Evolutionary conservation across 257 asterid genomes (phyloP), one percentile per base, ranked within the genome.

Genomic region (Jacaranda mimosifolia): DNA sequence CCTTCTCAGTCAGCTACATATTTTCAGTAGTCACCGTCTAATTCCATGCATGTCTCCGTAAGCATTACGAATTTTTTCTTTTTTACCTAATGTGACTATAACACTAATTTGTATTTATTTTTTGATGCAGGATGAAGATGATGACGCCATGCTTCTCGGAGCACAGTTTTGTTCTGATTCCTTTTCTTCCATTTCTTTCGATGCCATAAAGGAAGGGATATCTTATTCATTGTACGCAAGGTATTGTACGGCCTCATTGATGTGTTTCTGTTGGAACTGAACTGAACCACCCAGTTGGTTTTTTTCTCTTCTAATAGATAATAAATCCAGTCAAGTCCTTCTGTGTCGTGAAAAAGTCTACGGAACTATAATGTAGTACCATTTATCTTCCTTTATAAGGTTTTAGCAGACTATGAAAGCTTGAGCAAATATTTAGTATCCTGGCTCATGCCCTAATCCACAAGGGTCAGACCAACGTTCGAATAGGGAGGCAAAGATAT

Each of bases 121-220:
- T 49, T 55, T 65, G 40, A 35, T 79, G 76, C 85, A 96, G 98
- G 99, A 93, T 81, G 94, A 86, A 79, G 97, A 96, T 79, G 89
- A 96, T 72, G 99, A 96, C 43, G 93, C 97, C 60, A 91, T 96
- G 94, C 85, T 96, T 63, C 81, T 96, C 62, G 96, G 89, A 79
- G 99, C 98, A 72, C 97, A 90, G 77, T 93, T 96, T 84, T 96
- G 97, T 88, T 89, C 90, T 9, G 98, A 96, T 90, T 87, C 92
- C 36, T 93, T 96, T 79, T 86, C 96, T 78, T 86, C 97, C 36
- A 84, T 96, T 73, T 87, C 94, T 75, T 87, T 81, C 19, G 89
- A 86, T 60, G 86, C 85, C 59, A 86, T 81, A 68, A 72, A 80
- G 9, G 75, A 83, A 62, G 97, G 93, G 63, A 68, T 79, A 66